Conservation (phyloP, 768 basidiomycete species). For the Gelatoporia subvermispora region DNA sequence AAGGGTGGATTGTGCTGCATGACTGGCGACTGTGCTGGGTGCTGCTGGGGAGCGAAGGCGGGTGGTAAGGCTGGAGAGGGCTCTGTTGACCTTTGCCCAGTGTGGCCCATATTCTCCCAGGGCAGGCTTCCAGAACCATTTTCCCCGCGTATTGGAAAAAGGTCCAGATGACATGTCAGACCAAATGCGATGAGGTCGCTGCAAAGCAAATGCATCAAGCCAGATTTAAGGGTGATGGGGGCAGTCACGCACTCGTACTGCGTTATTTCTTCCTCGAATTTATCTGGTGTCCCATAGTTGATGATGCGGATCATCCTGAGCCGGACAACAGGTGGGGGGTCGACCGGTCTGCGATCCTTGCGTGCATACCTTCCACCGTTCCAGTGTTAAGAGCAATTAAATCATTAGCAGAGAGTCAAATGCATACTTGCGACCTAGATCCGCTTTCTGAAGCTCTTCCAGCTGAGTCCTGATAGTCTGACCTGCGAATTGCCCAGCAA, state of each 20-base stretch:
- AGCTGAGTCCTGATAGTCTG: slow-evolving; percentile 50
- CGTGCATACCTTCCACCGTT: slow-evolving; percentile 5
- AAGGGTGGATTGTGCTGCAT: no score
- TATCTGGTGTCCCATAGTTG: background rate
- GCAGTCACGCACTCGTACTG: background rate
- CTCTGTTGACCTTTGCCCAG: slow-evolving; percentile 46
- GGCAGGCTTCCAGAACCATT: slow-evolving; percentile 32
- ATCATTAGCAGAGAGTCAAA: slow-evolving; percentile 6
- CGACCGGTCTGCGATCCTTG: slow-evolving; percentile 10
- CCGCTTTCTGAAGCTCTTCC: slow-evolving; percentile 56
- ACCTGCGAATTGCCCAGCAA: slow-evolving; percentile 56
- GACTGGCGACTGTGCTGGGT: no score
- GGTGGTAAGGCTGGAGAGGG: slow-evolving; percentile 28
- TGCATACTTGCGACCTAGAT: slow-evolving; percentile 58
- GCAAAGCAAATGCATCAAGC: no score
- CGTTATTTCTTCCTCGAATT: background rate
- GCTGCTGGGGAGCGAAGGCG: background rate
- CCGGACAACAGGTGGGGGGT: slow-evolving; percentile 10
- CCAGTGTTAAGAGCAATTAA: background rate
- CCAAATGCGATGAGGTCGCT: slow-evolving; percentile 32
- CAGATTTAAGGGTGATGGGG: background rate
- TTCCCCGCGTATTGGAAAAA: slow-evolving; percentile 50
- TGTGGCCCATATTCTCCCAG: slow-evolving; percentile 25
- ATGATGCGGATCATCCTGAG: background rate
- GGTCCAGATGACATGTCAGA: slow-evolving; percentile 70